Evolutionary conservation across 2,329 filamentous ascomycete species (phyloP), one percentile per base, ranked within the genome.

Genomic region (Cladophialophora immunda): DNA sequence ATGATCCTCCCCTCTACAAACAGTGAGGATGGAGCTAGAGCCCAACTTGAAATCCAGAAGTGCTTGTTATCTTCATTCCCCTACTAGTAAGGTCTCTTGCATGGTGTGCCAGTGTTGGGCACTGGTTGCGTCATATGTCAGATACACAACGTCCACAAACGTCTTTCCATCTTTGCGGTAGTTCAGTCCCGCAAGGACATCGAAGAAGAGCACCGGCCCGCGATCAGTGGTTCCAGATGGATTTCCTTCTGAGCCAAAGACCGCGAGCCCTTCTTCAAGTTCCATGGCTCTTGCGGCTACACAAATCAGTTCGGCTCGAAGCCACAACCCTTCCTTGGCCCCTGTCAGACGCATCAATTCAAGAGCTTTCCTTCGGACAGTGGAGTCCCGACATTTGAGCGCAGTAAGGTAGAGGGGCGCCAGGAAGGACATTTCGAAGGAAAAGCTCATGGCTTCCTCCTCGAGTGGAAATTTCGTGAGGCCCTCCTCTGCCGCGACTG

Each of bases 271-370:
- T 22, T 60, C 58, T 38, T 60, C 58, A 25, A 60, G 58, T 8
- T 52, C 58, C 17, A 60, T 60, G 27, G 53, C 58, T 25, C 58
- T 52, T 25, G 58, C 45, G 5, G 41, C 41, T 27, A 60, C 41
- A 30, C 58, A 53, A 5, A 19, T 52, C 30, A 53, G 27, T 60
- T 60, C 58, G 38, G 58, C 25, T 25, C 45, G 19, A 50, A 36
- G 34, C 58, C 58, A 60, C 30, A 60, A 52, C 9, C 58, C 58
- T 36, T 60, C 58, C n/a, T 60, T 60, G 29, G n/a, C 45, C 6
- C 58, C 41, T 22, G 58, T 25, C 9, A 25, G 58, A 38, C 11
- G 29, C 58, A 60, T 60, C 58, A 60, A 36, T 22, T 60, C 58
- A 4, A 60, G 41, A 13, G 58, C 58, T 25, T 60, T 60, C n/a